phyloP scores from a whole-genome alignment of 331 rosid species.

The Pyrus hybrid region DNA sequence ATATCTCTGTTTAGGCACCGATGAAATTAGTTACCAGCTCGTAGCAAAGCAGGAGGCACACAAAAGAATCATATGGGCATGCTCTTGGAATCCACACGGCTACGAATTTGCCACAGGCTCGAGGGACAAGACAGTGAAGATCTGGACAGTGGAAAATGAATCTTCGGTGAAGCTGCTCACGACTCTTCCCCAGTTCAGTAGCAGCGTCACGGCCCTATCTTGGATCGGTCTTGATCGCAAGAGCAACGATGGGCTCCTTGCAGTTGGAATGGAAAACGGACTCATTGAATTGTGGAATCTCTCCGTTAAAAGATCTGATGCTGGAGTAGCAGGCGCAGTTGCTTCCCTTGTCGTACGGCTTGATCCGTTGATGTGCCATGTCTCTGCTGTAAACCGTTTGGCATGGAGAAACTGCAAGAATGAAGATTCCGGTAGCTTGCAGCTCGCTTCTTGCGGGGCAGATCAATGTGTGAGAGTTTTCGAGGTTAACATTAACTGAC shows the following conservation, averaged over 20 bases:
- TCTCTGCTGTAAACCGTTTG: conserved; percentile 62
- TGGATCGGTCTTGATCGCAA: conserved; percentile 35
- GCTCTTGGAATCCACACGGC: conserved; percentile 88
- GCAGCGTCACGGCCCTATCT: conserved; percentile 77
- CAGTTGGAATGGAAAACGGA: conserved; percentile 90
- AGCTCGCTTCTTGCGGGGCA: conserved; percentile 87
- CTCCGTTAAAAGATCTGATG: conserved; percentile 34
- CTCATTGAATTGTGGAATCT: conserved; percentile 77
- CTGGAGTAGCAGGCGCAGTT: conserved; percentile 26
- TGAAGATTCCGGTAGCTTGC: conserved; percentile 39
- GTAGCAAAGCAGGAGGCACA: conserved; percentile 79
- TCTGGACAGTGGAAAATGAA: conserved; percentile 55
- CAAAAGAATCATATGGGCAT: conserved; percentile 97
- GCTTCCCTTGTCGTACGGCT: conserved; percentile 31
- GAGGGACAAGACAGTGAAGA: conserved; percentile 76
- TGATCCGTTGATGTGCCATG: conserved; percentile 68
- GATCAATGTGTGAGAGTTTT: conserved; percentile 83
- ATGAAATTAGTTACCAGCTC: conserved; percentile 47
- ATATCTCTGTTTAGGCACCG: conserved; percentile 34
- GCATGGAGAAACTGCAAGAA: conserved; percentile 47
- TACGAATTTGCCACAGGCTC: conserved; percentile 95
- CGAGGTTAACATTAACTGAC: conserved; percentile 36
- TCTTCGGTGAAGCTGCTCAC: conserved; percentile 46
- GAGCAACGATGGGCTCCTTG: conserved; percentile 51
- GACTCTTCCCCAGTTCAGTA: conserved; percentile 50